Evolutionary conservation across 2,329 filamentous ascomycete genomes (phyloP).

Genomic region (Colletotrichum eleusines): DNA sequence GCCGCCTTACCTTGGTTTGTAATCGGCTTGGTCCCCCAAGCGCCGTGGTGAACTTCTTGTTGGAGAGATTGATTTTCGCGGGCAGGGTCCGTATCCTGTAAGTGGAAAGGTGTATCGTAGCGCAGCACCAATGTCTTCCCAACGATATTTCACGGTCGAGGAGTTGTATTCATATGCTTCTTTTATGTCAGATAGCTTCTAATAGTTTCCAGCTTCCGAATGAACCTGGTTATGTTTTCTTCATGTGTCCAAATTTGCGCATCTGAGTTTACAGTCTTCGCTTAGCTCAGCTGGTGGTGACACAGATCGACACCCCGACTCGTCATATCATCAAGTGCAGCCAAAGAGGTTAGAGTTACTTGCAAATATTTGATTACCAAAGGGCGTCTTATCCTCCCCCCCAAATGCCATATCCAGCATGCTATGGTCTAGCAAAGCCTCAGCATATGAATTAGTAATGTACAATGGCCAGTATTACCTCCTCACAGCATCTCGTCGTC

Average conservation of each 20-base stretch:
- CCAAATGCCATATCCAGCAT: constrained; percentile 30
- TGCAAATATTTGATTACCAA: constrained; percentile 17
- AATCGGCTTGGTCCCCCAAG: background rate
- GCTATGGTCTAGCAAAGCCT: constrained; percentile 4
- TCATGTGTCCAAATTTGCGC: background rate
- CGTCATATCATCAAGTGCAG: background rate
- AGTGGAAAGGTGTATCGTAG: background rate
- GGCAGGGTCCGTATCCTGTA: background rate
- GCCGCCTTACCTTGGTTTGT: constrained; percentile 16
- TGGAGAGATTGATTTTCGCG: background rate
- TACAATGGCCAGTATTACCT: constrained; percentile 22
- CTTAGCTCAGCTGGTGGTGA: background rate
- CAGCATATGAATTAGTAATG: constrained; percentile 18
- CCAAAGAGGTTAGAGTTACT: background rate
- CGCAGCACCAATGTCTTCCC: background rate
- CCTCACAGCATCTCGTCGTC: constrained; percentile 49
- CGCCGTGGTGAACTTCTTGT: background rate
- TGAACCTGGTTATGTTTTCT: background rate
- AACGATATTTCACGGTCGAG: background rate
- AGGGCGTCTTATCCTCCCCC: background rate
- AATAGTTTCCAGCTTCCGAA: background rate
- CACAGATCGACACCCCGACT: background rate
- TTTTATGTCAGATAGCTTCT: background rate
- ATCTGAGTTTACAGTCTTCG: background rate
- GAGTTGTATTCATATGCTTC: background rate